phyloP scores from a whole-genome alignment of 768 basidiomycete genomes.

The Leucogyrophana mollusca region DNA sequence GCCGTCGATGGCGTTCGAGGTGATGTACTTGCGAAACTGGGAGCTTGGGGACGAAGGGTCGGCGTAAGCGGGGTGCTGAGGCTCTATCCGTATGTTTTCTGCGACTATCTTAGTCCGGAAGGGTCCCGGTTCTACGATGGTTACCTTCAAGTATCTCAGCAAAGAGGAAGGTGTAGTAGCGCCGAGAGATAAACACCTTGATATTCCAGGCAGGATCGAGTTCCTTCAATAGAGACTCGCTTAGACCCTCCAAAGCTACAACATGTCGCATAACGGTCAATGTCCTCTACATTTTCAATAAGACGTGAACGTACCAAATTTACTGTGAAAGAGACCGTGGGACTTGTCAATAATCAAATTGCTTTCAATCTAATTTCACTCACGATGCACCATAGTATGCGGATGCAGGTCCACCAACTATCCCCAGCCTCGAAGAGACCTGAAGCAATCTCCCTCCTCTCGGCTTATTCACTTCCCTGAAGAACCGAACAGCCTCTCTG shows the following conservation, averaged over 20 bases:
- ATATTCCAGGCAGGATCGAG: constrained; percentile 43
- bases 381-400: constrained; percentile 27
- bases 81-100: neutral
- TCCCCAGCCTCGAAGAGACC: constrained; percentile 33
- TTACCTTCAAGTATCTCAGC: constrained; percentile 1
- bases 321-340: neutral
- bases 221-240: constrained; percentile 32
- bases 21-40: neutral
- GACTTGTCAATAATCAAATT: too few species aligned
- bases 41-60: constrained; percentile 4
- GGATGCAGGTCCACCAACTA: constrained; percentile 13
- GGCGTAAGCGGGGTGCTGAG: constrained; percentile 7
- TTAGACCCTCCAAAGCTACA: constrained; percentile 32
- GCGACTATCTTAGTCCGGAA: constrained; percentile 9
- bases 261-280: neutral
- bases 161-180: too few species aligned
- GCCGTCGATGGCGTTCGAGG: neutral
- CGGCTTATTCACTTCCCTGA: constrained; percentile 38
- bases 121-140: constrained; percentile 9
- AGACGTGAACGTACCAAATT: constrained; percentile 1
- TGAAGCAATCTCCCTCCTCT: constrained; percentile 38
- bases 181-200: constrained; percentile 23
- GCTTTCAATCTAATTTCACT: constrained; percentile 1
- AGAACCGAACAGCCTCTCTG: constrained; percentile 28
- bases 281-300: neutral